Percentiles rank a stretch among this genome's conserved stretches.
Conservation (phyloP, 2,329 filamentous ascomycete species). For the Neofusicoccum parvum region DNA sequence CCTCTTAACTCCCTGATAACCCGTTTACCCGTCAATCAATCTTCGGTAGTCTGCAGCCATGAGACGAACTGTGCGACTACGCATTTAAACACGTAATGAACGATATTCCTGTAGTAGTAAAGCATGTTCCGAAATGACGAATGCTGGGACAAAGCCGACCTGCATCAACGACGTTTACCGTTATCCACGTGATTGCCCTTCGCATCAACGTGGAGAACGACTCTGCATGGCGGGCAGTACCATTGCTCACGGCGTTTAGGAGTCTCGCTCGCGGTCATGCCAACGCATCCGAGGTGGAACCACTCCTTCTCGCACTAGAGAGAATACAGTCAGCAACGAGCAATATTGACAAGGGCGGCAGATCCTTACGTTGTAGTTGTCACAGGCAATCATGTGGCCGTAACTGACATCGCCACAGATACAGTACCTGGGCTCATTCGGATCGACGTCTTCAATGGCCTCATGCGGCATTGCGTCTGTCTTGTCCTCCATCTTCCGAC, state of each 20-base stretch:
- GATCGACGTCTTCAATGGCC: slow-evolving; percentile 58
- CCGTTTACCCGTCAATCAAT: background rate
- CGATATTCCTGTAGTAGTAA: too few relatives aligned
- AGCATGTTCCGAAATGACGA: too few relatives aligned
- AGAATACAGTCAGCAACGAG: background rate
- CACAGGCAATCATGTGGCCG: slow-evolving; percentile 81
- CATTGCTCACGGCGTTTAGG: slow-evolving; percentile 76
- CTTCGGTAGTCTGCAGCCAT: background rate
- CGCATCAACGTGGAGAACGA: slow-evolving; percentile 31
- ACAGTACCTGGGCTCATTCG: slow-evolving; percentile 76
- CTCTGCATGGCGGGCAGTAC: slow-evolving; percentile 76
- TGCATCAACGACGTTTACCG: background rate
- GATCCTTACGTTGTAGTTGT: slow-evolving; percentile 70
- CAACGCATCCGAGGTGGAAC: slow-evolving; percentile 82
- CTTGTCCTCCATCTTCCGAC: slow-evolving; percentile 61
- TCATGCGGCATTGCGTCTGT: slow-evolving; percentile 41
- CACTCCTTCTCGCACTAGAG: slow-evolving; percentile 75
- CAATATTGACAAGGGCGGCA: slow-evolving; percentile 15
- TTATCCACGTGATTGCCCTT: slow-evolving; percentile 34
- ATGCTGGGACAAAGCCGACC: background rate
- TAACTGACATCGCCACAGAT: slow-evolving; percentile 78
- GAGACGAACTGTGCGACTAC: background rate
- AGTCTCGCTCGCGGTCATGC: slow-evolving; percentile 57
- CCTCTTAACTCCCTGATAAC: background rate
- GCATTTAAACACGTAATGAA: too few relatives aligned